These are phyloP conservation scores for Lignosus rhinocerotis DNA, from an alignment of 1,284 basidiomycete genomes.

Conservation along the genomic window DNA sequence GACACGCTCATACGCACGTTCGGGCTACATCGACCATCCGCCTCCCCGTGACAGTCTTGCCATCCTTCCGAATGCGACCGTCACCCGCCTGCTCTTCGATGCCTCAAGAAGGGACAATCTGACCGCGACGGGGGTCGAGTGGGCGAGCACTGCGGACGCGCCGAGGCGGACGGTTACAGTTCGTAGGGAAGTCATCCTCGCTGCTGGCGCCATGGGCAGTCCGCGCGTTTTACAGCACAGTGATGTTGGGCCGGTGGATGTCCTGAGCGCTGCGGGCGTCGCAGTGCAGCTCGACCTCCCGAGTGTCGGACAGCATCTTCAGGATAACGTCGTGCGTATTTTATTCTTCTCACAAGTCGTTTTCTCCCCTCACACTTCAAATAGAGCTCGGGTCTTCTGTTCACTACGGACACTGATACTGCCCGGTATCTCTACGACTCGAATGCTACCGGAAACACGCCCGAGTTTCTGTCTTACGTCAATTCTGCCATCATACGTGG, in stretches of 20 bases:
- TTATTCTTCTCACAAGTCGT: too few species aligned
- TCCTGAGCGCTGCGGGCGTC: constrained; percentile 55
- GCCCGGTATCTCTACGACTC: constrained; percentile 36
- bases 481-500: constrained; percentile 71
- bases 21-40: constrained; percentile 69
- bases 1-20: constrained; percentile 66
- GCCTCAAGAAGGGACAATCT: constrained; percentile 41
- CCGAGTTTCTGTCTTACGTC: constrained; percentile 58
- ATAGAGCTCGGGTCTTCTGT: constrained; percentile 47
- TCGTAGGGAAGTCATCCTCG: constrained; percentile 57
- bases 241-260: constrained; percentile 66
- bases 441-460: constrained; percentile 29
- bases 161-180: constrained; percentile 46
- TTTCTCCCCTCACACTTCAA: not conserved
- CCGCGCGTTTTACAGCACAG: constrained; percentile 70
- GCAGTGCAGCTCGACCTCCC: constrained; percentile 51
- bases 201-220: constrained; percentile 63
- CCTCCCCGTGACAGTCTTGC: constrained; percentile 61
- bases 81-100: constrained; percentile 60
- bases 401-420: constrained; percentile 47
- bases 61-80: constrained; percentile 55
- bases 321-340: constrained; percentile 56
- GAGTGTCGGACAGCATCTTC: constrained; percentile 76
- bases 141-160: constrained; percentile 39
- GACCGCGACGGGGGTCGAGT: constrained; percentile 59